Evolutionary conservation across 1,284 basidiomycete species (phyloP).

Genomic region (Ceratobasidium sp.): DNA sequence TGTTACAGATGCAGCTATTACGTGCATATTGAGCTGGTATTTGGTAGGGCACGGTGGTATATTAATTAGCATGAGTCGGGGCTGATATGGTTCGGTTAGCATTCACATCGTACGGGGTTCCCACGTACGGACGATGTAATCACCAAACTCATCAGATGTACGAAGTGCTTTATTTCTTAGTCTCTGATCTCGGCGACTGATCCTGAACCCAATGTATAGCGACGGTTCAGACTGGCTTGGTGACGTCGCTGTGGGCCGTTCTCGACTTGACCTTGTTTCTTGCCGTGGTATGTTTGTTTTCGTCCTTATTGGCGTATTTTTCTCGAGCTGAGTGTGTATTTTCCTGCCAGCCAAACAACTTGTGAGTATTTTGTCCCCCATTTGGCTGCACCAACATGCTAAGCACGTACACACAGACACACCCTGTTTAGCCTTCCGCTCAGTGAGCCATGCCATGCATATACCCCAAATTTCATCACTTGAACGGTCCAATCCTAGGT

Average conservation of each 20-base stretch:
- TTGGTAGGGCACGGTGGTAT: conserved; percentile 54
- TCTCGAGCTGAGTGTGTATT: neutral
- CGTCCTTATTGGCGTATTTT: neutral
- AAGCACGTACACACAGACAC: neutral
- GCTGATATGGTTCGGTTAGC: conserved; percentile 52
- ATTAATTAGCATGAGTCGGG: neutral
- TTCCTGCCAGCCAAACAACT: neutral
- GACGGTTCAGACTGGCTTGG: conserved; percentile 59
- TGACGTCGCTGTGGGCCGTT: conserved; percentile 57
- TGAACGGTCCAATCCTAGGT: neutral
- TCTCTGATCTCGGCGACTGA: neutral
- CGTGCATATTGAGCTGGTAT: conserved; percentile 57
- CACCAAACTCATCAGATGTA: conserved; percentile 62
- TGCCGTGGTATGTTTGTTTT: conserved; percentile 54
- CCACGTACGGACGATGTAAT: conserved; percentile 57
- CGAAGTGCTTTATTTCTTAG: conserved; percentile 45
- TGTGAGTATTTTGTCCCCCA: neutral
- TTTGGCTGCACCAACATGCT: neutral
- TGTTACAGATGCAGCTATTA: conserved; percentile 59
- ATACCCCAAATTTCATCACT: neutral
- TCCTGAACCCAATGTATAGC: conserved; percentile 52
- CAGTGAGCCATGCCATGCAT: neutral
- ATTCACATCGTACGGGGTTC: conserved; percentile 60
- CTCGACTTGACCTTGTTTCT: conserved; percentile 59
- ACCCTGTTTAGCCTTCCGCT: conserved; percentile 5